phyloP scores from a whole-genome alignment of 2,329 filamentous ascomycete genomes.

The Fusarium newnesense region DNA sequence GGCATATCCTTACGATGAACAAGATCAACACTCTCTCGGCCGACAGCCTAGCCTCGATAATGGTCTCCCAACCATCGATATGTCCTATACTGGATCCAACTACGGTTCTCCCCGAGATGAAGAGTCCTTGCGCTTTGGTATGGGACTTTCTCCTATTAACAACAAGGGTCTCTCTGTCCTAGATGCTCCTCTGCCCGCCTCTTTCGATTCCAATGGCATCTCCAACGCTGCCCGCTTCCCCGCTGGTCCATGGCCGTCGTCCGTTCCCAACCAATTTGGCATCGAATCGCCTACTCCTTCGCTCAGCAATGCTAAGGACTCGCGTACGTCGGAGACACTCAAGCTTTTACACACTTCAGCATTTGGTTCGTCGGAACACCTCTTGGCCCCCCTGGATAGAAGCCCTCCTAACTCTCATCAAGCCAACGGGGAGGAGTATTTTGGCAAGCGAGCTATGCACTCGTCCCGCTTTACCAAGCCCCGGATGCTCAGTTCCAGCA shows the following conservation, averaged over 20 bases:
- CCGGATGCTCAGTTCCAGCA: constrained; percentile 74
- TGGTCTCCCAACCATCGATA: constrained; percentile 67
- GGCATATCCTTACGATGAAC: constrained; percentile 55
- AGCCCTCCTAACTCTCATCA: constrained; percentile 64
- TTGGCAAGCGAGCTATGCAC: constrained; percentile 77
- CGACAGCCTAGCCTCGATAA: constrained; percentile 65
- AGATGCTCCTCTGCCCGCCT: constrained; percentile 91
- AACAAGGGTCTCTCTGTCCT: constrained; percentile 84
- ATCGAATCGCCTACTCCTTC: constrained; percentile 86
- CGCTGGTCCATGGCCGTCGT: constrained; percentile 85
- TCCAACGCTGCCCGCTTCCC: constrained; percentile 87
- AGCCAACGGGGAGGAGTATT: constrained; percentile 67
- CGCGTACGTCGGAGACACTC: constrained; percentile 70
- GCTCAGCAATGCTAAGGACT: constrained; percentile 69
- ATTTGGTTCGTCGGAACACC: constrained; percentile 73
- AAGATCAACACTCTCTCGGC: constrained; percentile 56
- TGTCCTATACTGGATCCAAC: constrained; percentile 65
- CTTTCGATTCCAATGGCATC: constrained; percentile 95
- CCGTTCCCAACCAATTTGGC: constrained; percentile 90
- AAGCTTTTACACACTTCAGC: constrained; percentile 74
- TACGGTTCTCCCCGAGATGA: constrained; percentile 89
- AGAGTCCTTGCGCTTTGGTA: constrained; percentile 65
- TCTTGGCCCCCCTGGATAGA: constrained; percentile 60
- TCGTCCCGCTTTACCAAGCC: constrained; percentile 75
- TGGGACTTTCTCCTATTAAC: constrained; percentile 81